Evolutionary conservation across 257 asterid genomes (phyloP), one percentile per base, ranked within the genome.

Genomic region (Ajuga chamaepitys): DNA sequence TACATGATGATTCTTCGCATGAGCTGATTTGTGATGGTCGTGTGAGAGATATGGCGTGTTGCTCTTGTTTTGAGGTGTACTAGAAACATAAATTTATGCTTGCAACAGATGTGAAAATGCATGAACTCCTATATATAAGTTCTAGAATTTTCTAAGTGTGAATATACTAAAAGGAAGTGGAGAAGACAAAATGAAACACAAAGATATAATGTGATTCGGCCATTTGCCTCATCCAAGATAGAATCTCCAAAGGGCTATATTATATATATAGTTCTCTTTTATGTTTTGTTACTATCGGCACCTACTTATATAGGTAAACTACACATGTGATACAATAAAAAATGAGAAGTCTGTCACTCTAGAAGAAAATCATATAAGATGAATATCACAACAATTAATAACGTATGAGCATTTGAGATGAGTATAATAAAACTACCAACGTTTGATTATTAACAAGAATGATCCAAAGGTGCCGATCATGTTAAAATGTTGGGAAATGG

Each of bases 11-110:
- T 60, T 55, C 70, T 48, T 26, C 34, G 17, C n/a, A 34, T 28
- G 18, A 17, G 56, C 63, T 58, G 58, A 26, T 53, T 68, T 28
- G 70, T 41, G 48, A 44, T 70, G 75, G 76, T 9, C 35, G 44
- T 37, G 53, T 47, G 25, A 58, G 66, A 17, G 51, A 56, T 28
- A 21, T 61, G 16, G 30, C 4, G 9, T 32, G 35, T 48, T 20
- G 13, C 37, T 25, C 35, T 47, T 32, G 20, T 41, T 38, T 13
- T 2, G 46, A 7, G 34, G 22, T 9, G 52, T 37, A 10, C 45
- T 40, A 3, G 65, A 42, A 42, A 42, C 45, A 21, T 55, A 55
- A 42, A 11, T 26, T 60, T 12, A 44, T 45, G 57, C 42, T 64
- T 37, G 12, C 25, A 58, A n/a, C 25, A 37, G 25, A 25, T n/a